Conservation (phyloP, 345 rosid genomes). For the Arabidopsis suecica region DNA sequence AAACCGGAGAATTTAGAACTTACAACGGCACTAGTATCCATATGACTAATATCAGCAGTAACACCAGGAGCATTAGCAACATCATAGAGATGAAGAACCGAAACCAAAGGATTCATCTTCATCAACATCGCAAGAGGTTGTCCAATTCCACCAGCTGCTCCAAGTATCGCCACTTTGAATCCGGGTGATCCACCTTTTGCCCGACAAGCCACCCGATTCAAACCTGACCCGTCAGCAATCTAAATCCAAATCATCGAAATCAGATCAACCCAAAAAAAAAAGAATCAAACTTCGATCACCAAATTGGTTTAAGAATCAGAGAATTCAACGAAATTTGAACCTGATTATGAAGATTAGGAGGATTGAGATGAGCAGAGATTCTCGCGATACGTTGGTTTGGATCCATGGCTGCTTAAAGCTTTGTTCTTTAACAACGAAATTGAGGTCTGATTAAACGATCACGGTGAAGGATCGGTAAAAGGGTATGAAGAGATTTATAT, state of each 20-base stretch:
- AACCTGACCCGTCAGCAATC: slow-evolving; percentile 57
- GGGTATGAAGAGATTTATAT: neutral
- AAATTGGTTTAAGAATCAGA: neutral
- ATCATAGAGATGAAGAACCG: slow-evolving; percentile 92
- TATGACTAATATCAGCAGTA: slow-evolving; percentile 93
- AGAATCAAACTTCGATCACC: neutral
- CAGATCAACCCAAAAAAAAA: neutral
- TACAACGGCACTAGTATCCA: slow-evolving; percentile 97
- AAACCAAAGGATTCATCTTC: slow-evolving; percentile 96
- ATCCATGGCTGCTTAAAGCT: slow-evolving; percentile 37
- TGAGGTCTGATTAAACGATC: neutral
- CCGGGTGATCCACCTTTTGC: slow-evolving; percentile 92
- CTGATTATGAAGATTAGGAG: slow-evolving; percentile 56
- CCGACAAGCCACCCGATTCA: slow-evolving; percentile 63
- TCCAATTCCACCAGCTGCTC: slow-evolving; percentile 98
- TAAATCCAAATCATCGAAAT: slow-evolving; percentile 16
- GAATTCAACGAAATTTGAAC: neutral
- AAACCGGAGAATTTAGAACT: slow-evolving; percentile 4
- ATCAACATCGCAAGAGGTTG: slow-evolving; percentile 92
- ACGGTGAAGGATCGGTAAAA: neutral
- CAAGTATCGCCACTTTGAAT: slow-evolving; percentile 88
- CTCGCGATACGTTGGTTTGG: slow-evolving; percentile 75
- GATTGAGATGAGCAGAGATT: slow-evolving; percentile 79
- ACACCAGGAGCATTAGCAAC: slow-evolving; percentile 95
- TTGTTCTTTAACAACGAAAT: slow-evolving; percentile 16